Evolutionary conservation across 495 filamentous ascomycete species (phyloP), one percentile per base, ranked within the genome.

Genomic region (Letharia columbiana): DNA sequence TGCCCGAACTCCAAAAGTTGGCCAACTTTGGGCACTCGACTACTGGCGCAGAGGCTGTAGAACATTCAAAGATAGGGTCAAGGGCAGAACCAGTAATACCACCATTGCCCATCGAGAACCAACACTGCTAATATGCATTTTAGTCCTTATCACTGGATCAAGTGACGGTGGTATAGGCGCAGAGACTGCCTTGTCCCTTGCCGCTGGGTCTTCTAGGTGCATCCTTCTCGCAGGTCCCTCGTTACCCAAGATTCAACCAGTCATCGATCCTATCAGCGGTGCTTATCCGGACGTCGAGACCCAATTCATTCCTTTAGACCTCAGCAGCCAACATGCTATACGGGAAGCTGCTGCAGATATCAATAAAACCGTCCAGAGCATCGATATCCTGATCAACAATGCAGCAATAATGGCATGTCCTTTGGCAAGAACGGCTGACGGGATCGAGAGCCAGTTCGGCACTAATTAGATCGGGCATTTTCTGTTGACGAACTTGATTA

Each of bases 331-430:
- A 40, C 62, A 68, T 44, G 75, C 69, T 61, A 78, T 83, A 2
- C 76, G 81, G 4, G 68, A 74, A 37, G 81, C 83, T 18, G 80
- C 79, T 18, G 69, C 71, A 13, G 65, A 71, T 8, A 80, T 87
- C 66, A 75, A 77, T 33, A 64, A 75, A n/a, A 78, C 37, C n/a
- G 79, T 52, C 62, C 73, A 78, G 33, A 77, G 77, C 2, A 81
- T 90, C 57, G 84, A 89, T 73, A 82, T 88, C 18, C 69, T 90
- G 31, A 84, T 89, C 72, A 90, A 90, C 76, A 90, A 87, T 71
- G 85, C 87, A n/a, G 87, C 82, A 10, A 78, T 89, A 66, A 89
- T 89, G 86, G 79, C 77, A 11, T 70, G 70, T 52, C 75, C 69
- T 33, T 78, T 70, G 67, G 65, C 63, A 41, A 65, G 71, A 40